phyloP scores from a whole-genome alignment of 2,329 filamentous ascomycete species.

The Didymella segeticola region DNA sequence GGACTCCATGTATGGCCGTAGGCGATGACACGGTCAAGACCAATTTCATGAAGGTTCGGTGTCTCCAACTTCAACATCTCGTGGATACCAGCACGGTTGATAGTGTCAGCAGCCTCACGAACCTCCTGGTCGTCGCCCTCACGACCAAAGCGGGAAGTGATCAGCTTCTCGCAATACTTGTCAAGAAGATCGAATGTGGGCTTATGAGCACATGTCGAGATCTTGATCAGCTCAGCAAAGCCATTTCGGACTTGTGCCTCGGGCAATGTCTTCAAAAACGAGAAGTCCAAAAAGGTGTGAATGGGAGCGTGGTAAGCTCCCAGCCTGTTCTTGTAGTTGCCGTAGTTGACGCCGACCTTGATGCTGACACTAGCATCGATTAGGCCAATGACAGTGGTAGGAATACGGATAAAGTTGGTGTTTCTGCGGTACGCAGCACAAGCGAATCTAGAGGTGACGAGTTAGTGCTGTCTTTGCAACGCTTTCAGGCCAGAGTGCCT shows the following conservation, averaged over 20 bases:
- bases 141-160: conserved; percentile 69
- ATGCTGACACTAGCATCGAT: conserved; percentile 79
- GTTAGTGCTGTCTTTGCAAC: conserved; percentile 30
- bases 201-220: conserved; percentile 72
- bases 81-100: conserved; percentile 72
- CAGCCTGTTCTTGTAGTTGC: conserved; percentile 76
- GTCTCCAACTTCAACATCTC: conserved; percentile 78
- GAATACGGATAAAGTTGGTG: conserved; percentile 76
- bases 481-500: conserved; percentile 57
- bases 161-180: conserved; percentile 72
- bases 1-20: conserved; percentile 80
- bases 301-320: conserved; percentile 76
- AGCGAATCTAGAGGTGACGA: conserved; percentile 51
- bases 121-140: conserved; percentile 65
- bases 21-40: conserved; percentile 74
- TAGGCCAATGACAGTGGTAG: conserved; percentile 76
- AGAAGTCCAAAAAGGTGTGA: conserved; percentile 76
- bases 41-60: conserved; percentile 76
- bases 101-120: conserved; percentile 67
- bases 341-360: conserved; percentile 81
- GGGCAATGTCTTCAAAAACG: conserved; percentile 72
- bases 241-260: conserved; percentile 74
- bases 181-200: conserved; percentile 72
- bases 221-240: conserved; percentile 78
- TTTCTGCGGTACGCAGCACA: conserved; percentile 75